Evolutionary conservation across 345 rosid species (phyloP), one percentile per base, ranked within the genome.

Genomic region (Jatropha curcas): DNA sequence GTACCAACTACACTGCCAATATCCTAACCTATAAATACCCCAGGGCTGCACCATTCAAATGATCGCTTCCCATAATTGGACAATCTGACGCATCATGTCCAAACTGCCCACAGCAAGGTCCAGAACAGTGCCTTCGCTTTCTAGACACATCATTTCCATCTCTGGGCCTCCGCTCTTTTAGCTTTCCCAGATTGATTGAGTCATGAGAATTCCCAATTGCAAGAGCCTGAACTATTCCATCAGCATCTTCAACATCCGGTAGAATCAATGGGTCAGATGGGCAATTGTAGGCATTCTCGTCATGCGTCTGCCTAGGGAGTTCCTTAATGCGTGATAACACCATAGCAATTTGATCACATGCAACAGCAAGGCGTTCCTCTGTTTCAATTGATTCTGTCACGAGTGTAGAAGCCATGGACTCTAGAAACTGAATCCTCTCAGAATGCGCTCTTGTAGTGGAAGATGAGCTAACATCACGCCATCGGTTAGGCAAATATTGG

Each of bases 341-440:
- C 77, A 79, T 69, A 1, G 82, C 67, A 34, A 83, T 84, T 70
- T 85, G 86, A 62, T 84, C 83, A 45, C 88, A 87, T 41, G 89
- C 93, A 60, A 76, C 84, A 68, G 84, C 84, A 57, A 87, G 78
- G 41, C 88, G 84, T 67, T 85, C 89, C 59, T 85, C 88, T 31
- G 87, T 83, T 71, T 81, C 87, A 11, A 68, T 62, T 9, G 89
- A 82, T 75, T 87, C 88, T 7, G 84, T 45, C 41, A 87, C 28
- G 11, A 87, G 82, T 24, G 82, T 60, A 34, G 84, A 79, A 73
- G 77, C 83, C 86, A 89, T 78, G 59, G 90, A 87, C 62, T 87
- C 84, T 43, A 89, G 46, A 13, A 81, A 65, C 27, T 82, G 86
- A n/a, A 85, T 65, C 72, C 82, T 89, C 34, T 79, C 84, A 2